These are phyloP conservation scores for Exophiala dermatitidis DNA, from an alignment of 2,329 filamentous ascomycete species.

Conservation along the genomic window DNA sequence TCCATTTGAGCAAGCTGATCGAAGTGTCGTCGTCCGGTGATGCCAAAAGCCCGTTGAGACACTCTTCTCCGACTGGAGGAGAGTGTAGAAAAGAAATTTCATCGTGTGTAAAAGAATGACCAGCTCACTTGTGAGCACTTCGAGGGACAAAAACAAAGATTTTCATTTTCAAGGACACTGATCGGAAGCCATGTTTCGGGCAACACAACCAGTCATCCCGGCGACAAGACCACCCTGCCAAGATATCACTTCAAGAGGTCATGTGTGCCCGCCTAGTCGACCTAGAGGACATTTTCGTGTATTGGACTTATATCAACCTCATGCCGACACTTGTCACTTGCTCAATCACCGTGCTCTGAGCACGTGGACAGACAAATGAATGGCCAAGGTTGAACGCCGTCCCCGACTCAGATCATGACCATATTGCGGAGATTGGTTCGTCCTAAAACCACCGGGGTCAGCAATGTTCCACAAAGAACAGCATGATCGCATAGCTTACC, in stretches of 20 bases:
- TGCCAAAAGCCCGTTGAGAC: too few relatives aligned
- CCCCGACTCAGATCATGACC: slow-evolving; percentile 19
- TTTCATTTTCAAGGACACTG: too few relatives aligned
- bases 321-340: background rate
- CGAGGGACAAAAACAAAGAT: too few relatives aligned
- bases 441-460: slow-evolving; percentile 12
- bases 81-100: slow-evolving; percentile 4
- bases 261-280: background rate
- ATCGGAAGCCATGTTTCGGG: too few relatives aligned
- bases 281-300: background rate
- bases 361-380: background rate
- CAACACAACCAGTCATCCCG: too few relatives aligned
- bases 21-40: too few relatives aligned
- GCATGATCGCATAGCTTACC: slow-evolving; percentile 17
- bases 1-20: too few relatives aligned
- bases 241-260: too few relatives aligned
- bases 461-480: background rate
- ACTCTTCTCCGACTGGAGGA: background rate
- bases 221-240: too few relatives aligned
- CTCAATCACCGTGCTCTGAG: too few relatives aligned
- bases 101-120: slow-evolving; percentile 17
- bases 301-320: slow-evolving; percentile 15
- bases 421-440: slow-evolving; percentile 26
- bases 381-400: slow-evolving; percentile 11
- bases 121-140: slow-evolving; percentile 5